Percentiles rank a stretch among this genome's conserved stretches.
Evolutionary conservation across 495 filamentous ascomycete species (phyloP).

Genomic region (Antarctomyces pellizariae): DNA sequence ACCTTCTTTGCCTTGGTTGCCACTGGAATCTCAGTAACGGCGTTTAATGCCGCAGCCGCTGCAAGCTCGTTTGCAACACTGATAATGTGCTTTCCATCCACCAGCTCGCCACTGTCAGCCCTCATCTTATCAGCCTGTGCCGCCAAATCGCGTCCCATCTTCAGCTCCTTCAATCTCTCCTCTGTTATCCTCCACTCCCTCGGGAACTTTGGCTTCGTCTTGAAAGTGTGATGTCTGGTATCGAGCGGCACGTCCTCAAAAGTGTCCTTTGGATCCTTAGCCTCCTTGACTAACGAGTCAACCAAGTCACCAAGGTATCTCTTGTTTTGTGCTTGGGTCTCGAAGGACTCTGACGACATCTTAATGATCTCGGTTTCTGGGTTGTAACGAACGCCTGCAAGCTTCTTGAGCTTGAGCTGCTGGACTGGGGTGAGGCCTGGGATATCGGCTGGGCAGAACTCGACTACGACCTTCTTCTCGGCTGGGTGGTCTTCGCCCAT

Average conservation of each 20-base stretch:
- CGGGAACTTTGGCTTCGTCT: constrained; percentile 49
- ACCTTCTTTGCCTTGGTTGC: no score
- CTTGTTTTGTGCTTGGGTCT: constrained; percentile 85
- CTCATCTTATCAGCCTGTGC: constrained; percentile 22
- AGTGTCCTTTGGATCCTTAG: constrained; percentile 47
- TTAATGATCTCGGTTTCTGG: constrained; percentile 60
- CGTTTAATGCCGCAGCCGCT: no score
- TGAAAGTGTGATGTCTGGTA: constrained; percentile 61
- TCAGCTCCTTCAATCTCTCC: constrained; percentile 38
- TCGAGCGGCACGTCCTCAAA: constrained; percentile 84
- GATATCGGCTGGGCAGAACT: constrained; percentile 54
- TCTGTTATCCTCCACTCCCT: constrained; percentile 57
- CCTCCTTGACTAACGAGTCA: constrained; percentile 45
- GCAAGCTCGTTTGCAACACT: no score
- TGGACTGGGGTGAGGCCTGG: constrained; percentile 39
- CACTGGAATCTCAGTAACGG: no score
- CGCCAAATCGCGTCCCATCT: constrained; percentile 27
- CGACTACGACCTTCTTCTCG: constrained; percentile 77
- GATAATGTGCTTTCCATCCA: no score
- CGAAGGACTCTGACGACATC: constrained; percentile 79
- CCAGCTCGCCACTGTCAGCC: constrained; percentile 20
- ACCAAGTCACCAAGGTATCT: constrained; percentile 68
- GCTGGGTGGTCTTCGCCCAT: constrained; percentile 87
- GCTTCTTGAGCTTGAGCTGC: constrained; percentile 61
- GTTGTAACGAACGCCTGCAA: constrained; percentile 77